Evolutionary conservation across 257 asterid genomes (phyloP), one percentile per base, ranked within the genome.

Genomic region (Plectranthus barbatus): DNA sequence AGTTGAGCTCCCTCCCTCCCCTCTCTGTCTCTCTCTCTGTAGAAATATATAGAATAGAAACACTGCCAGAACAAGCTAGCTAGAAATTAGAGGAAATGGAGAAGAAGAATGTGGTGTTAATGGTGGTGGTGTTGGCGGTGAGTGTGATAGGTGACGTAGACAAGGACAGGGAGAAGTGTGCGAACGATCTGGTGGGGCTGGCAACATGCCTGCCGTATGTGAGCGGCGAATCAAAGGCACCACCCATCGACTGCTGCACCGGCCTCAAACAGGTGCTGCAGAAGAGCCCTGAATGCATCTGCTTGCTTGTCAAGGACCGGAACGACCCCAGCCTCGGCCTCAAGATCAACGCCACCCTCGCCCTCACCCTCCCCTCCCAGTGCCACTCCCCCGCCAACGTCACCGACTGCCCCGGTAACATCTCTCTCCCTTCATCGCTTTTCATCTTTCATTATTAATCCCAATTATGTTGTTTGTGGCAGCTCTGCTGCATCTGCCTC

Each of bases 121-220:
- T 11, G 42, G 12, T 64, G 14, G 9, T 68, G 24, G 31, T 55
- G 5, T 11, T 66, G 21, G 29, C 67, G 31, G 24, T 71, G 18
- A 54, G 71, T 20, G 23, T 6, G 5, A 47, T n/a, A 3, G 65
- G 90, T 29, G 90, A 76, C 59, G 7, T 85, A 17, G 81, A 68
- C 45, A 68, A 82, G 45, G 97, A 90, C 52, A 85, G 42, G 74
- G 80, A 69, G 11, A 74, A 82, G 71, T 90, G 97, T 62, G 92
- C 82, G 1, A 69, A 76, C 23, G 80, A 81, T 11, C 60, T 90
- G 1, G 87, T 77, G 0, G 90, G 91, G 8, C 39, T 90, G 0
- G 90, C 86, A 0, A 78, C 95, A 1, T 90, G 97, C 40, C 87
- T 90, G 5, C 84, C 93, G 0, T 87, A 77, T 23, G 97, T 87